Conservation (phyloP, 352 stramenopile species). For the Globisporangium ultimum region DNA sequence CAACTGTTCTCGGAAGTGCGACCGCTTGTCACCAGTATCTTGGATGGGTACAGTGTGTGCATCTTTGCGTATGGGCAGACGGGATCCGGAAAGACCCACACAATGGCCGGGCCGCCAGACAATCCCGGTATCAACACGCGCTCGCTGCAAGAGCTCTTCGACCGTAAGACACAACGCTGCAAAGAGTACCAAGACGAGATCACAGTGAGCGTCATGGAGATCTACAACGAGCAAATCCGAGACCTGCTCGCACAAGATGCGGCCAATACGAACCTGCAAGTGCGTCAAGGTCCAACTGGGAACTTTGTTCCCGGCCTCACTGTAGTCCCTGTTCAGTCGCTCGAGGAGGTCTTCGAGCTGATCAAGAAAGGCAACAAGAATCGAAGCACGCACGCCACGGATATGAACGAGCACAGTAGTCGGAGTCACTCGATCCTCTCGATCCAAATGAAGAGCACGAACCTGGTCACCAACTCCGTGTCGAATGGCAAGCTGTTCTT, state of each 20-base stretch:
- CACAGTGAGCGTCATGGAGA: slow-evolving; percentile 93
- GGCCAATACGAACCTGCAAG: slow-evolving; percentile 76
- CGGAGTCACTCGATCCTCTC: slow-evolving; percentile 87
- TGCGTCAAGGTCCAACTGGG: slow-evolving; percentile 75
- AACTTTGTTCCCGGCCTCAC: slow-evolving; percentile 86
- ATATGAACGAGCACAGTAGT: slow-evolving; percentile 91
- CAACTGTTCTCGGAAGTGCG: slow-evolving; percentile 76
- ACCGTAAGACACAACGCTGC: slow-evolving; percentile 53
- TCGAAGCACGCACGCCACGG: slow-evolving; percentile 77
- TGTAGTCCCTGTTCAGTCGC: slow-evolving; percentile 61
- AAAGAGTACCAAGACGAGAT: slow-evolving; percentile 85
- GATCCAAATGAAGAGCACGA: slow-evolving; percentile 79
- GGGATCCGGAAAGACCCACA: slow-evolving; percentile 86
- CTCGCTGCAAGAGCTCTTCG: slow-evolving; percentile 81
- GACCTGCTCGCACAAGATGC: slow-evolving; percentile 90
- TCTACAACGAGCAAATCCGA: slow-evolving; percentile 96
- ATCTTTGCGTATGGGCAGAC: slow-evolving; percentile 91
- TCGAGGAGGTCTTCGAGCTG: slow-evolving; percentile 82
- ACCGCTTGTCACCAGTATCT: slow-evolving; percentile 78
- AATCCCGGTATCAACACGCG: slow-evolving; percentile 83
- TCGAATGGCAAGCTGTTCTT: slow-evolving; percentile 82
- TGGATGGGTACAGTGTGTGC: slow-evolving; percentile 88
- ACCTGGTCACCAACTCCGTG: slow-evolving; percentile 71
- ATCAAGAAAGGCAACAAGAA: slow-evolving; percentile 88
- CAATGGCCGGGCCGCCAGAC: slow-evolving; percentile 69